Base-by-base conservation (phyloP, 768 basidiomycete species). In the Pleurotus salmoneostramineus region DNA sequence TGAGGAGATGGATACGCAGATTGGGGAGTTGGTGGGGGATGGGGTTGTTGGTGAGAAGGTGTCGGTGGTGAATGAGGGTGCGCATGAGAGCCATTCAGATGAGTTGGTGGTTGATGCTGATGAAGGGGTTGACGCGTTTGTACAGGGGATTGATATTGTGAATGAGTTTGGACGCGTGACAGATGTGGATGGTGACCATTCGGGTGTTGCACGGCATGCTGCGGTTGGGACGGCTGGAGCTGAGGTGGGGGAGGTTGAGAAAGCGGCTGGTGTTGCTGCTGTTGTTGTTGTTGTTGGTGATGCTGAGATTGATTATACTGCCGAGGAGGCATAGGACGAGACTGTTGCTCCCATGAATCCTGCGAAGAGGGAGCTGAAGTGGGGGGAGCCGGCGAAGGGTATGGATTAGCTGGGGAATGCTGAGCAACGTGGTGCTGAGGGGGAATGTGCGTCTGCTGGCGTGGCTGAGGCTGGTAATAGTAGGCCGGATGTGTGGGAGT, bases 331-430 rank as follows among this genome's bases (percentile, higher is more conserved):
- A n/a, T 40, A n/a, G 8, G 37, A 2, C n/a, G 52, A 55, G 52
- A 14, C 11, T 17, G 37, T 54, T 69, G 73, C 12, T 71, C 68
- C 77, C 77, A 78, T 31, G 72, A 67, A 5, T 69, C 70, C 61
- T 78, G 77, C 34, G 71, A 70, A 35, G 74, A 72, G 32, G 77
- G 72, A 4, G 76, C 70, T 17, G 74, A 67, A 11, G 74, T 71
- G 1, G 77, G 74, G 34, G 72, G 72, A 3, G 69, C 72, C 54
- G 76, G 73, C 45, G 77, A 72, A n/a, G 78, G 78, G 58, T 80
- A 80, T 6, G 79, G 73, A 58, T 77, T 77, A 31, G 68, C 66
- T 60, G 77, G 75, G 52, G 73, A 70, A 40, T 69, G 61, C 21
- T 49, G 57, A 34, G 48, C 61, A 52, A 72, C 70, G 40, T 69